Evolutionary conservation across 257 asterid genomes (phyloP), one percentile per base, ranked within the genome.

Genomic region (Primulina eburnea): DNA sequence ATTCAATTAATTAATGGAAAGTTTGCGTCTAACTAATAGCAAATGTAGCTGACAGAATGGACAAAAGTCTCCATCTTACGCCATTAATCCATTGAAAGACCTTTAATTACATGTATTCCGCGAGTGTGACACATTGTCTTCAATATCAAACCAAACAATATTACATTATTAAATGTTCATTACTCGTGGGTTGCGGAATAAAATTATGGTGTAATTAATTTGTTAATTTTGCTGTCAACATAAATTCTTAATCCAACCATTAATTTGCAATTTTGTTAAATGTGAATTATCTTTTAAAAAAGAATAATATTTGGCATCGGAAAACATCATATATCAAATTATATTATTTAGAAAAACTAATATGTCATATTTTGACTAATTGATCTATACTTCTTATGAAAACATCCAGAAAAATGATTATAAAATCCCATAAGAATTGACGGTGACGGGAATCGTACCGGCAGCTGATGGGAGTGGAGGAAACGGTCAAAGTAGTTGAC

Each of bases 401-500:
- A 50, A 12, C 4, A 12, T 43, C 50, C 0, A 1, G 53, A 43
- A 12, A 43, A 43, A 43, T 43, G 17, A 43, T 43, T 16, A 16
- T 50, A 14, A 47, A 50, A 50, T 50, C 56, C 56, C 7, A 0
- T 18, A 67, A 43, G n/a, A 50, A 9, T 56, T 66, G 74, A 79
- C 66, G 69, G 84, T 78, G 58, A 82, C 74, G 72, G 73, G 43
- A 58, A 65, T 62, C 78, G 80, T 89, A 90, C 97, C 89, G 97
- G 96, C 75, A 89, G 73, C 59, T 78, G 84, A 77, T 89, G 92
- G 61, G 89, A 74, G 86, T 75, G 67, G 5, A 93, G 88, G 76
- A 93, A 89, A 66, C 99, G 96, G 72, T 93, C 99, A 0, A 93
- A 74, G 81, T 93, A 93, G 75, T 66, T 89, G 76, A 90, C 92